phyloP scores from a whole-genome alignment of 2,329 filamentous ascomycete species.

The Fusarium euwallaceae region DNA sequence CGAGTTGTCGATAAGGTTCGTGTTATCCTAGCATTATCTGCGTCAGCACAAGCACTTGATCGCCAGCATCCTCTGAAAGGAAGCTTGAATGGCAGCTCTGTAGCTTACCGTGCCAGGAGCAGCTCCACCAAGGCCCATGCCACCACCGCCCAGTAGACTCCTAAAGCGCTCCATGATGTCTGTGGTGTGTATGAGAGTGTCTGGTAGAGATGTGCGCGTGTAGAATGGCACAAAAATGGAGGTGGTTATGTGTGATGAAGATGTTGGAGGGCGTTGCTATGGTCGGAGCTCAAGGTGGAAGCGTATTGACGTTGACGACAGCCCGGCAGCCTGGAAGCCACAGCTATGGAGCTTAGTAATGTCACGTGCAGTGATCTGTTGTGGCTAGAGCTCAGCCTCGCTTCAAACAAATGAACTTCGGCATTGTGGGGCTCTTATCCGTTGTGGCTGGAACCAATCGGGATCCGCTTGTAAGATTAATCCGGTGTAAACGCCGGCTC shows the following conservation, averaged over 20 bases:
- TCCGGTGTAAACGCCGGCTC: slow-evolving; percentile 43
- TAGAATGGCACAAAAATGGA: neutral
- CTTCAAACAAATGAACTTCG: slow-evolving; percentile 1
- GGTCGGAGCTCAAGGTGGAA: slow-evolving; percentile 43
- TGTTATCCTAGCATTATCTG: slow-evolving; percentile 76
- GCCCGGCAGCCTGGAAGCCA: slow-evolving; percentile 51
- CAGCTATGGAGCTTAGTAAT: slow-evolving; percentile 46
- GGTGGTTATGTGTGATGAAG: slow-evolving; percentile 18
- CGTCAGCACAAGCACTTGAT: slow-evolving; percentile 19
- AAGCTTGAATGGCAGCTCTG: slow-evolving; percentile 27
- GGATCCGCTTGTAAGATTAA: slow-evolving; percentile 32
- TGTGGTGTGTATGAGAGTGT: slow-evolving; percentile 19
- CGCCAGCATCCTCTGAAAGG: neutral
- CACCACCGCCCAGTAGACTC: slow-evolving; percentile 84
- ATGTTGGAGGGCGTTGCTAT: slow-evolving; percentile 35
- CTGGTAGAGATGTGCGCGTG: neutral
- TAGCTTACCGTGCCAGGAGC: slow-evolving; percentile 56
- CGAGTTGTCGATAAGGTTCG: slow-evolving; percentile 95
- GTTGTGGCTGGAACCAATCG: slow-evolving; percentile 22
- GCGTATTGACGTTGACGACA: slow-evolving; percentile 52
- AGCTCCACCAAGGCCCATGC: slow-evolving; percentile 72
- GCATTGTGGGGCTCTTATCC: neutral
- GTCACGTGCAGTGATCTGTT: slow-evolving; percentile 39
- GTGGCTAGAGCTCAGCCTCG: slow-evolving; percentile 30
- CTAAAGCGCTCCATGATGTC: slow-evolving; percentile 88